phyloP scores from a whole-genome alignment of 2,329 filamentous ascomycete genomes.

The Penicillium sp. region DNA sequence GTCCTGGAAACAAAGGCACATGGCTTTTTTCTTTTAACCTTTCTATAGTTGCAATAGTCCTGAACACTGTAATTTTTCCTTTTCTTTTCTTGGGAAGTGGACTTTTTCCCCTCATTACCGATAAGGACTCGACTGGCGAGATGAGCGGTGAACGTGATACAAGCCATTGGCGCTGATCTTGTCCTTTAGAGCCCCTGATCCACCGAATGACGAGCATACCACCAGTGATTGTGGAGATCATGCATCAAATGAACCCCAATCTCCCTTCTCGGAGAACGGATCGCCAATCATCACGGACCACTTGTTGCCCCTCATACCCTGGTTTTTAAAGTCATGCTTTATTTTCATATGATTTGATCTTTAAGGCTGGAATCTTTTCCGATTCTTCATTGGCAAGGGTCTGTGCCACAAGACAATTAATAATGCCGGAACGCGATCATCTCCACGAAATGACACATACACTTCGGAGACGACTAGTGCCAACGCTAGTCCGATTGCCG shows the following conservation, averaged over 20 bases:
- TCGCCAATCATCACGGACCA: slow-evolving; percentile 14
- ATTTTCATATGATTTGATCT: background rate
- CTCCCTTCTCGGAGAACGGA: slow-evolving; percentile 7
- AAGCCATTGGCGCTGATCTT: slow-evolving; percentile 20
- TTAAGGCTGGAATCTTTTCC: background rate
- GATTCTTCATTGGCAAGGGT: background rate
- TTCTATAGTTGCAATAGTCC: background rate
- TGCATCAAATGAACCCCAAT: slow-evolving; percentile 16
- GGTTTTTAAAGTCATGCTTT: background rate
- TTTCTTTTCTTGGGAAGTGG: background rate
- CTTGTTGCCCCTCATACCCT: slow-evolving; percentile 10
- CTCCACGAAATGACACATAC: slow-evolving; percentile 18
- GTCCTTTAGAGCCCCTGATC: slow-evolving; percentile 26
- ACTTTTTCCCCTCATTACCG: background rate
- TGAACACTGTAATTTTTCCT: background rate
- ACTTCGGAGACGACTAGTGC: background rate
- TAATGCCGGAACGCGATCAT: slow-evolving; percentile 9
- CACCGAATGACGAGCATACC: slow-evolving; percentile 28
- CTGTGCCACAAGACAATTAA: background rate
- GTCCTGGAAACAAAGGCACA: background rate
- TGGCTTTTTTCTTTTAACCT: background rate
- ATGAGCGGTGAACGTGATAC: slow-evolving; percentile 27
- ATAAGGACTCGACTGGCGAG: slow-evolving; percentile 8
- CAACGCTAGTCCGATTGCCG: background rate
- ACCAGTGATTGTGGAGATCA: slow-evolving; percentile 18